A percentile compares a stretch with the other conserved stretches of the same genome.
phyloP scores from a whole-genome alignment of 345 rosid species.

The Cardamine resedifolia region DNA sequence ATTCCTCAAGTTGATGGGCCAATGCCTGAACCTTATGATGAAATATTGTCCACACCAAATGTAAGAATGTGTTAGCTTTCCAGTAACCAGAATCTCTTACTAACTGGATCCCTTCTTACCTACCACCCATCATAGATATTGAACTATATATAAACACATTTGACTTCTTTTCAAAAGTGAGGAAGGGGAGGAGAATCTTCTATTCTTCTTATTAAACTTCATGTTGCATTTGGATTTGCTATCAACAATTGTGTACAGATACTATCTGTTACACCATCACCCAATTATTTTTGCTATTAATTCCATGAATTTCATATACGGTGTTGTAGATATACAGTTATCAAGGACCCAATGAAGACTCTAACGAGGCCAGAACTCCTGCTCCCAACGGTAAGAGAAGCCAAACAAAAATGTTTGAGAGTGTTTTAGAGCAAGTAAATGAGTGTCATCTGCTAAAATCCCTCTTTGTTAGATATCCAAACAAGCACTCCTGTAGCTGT shows the following conservation, averaged over 20 bases:
- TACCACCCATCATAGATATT: too few relatives aligned
- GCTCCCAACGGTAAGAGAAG: slow-evolving; percentile 67
- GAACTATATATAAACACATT: not conserved
- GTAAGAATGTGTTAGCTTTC: slow-evolving; percentile 48
- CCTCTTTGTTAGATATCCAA: slow-evolving; percentile 57
- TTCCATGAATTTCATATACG: slow-evolving; percentile 1
- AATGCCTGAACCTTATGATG: slow-evolving; percentile 90
- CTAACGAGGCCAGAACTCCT: slow-evolving; percentile 85
- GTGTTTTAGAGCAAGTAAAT: slow-evolving; percentile 2
- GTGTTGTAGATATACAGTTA: slow-evolving; percentile 79
- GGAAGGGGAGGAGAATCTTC: not conserved
- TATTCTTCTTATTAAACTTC: not conserved
- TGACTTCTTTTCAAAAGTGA: not conserved
- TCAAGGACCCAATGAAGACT: slow-evolving; percentile 90
- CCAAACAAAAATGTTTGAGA: not conserved
- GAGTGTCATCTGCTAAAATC: slow-evolving; percentile 13
- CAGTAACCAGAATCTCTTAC: slow-evolving; percentile 1
- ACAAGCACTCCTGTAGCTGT: slow-evolving; percentile 63
- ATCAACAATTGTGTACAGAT: not conserved
- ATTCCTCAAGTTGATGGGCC: slow-evolving; percentile 97
- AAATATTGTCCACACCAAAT: slow-evolving; percentile 89
- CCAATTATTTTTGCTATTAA: not conserved
- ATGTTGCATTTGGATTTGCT: not conserved
- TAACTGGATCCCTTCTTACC: too few relatives aligned
- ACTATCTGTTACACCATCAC: not conserved